A percentile compares a stretch with the other conserved stretches of the same genome.
Conservation (phyloP, 192 early-diverging fungal species). For the Rhizoclosmatium globosum region DNA sequence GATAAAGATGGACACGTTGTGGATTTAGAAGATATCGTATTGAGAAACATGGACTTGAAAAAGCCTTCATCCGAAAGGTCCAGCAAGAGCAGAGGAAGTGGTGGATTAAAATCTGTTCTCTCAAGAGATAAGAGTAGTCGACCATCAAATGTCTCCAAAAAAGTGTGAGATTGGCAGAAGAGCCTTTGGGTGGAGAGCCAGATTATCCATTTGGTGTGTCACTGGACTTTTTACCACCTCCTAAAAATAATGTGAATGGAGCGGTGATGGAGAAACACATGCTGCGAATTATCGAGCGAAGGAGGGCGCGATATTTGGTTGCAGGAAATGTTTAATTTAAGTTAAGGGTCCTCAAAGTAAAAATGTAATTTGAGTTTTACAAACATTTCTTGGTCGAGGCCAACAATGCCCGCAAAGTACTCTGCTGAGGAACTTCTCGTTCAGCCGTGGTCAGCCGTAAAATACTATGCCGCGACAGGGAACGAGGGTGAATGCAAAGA, state of each 20-base stretch:
- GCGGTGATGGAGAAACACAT: conserved; percentile 20
- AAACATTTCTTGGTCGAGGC: too few relatives aligned
- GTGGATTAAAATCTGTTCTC: neutral
- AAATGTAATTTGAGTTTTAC: too few relatives aligned
- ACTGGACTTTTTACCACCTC: neutral
- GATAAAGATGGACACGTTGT: neutral
- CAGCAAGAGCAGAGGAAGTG: neutral
- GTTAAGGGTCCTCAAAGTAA: too few relatives aligned
- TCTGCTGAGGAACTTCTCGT: too few relatives aligned
- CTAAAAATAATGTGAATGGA: neutral
- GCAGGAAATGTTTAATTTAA: neutral
- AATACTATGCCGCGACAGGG: too few relatives aligned
- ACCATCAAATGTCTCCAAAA: neutral
- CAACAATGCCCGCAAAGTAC: too few relatives aligned
- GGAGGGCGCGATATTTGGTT: conserved; percentile 17
- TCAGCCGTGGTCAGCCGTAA: too few relatives aligned
- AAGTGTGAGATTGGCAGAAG: conserved; percentile 9
- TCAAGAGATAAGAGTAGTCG: neutral
- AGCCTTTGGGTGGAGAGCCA: conserved; percentile 13
- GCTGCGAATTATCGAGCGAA: conserved; percentile 29
- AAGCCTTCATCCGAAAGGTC: neutral
- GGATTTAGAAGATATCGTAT: conserved; percentile 23
- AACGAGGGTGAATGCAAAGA: neutral
- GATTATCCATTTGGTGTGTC: neutral
- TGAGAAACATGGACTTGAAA: conserved; percentile 25